Base-by-base conservation (phyloP, 441 rosid species). In the Manihot esculenta region DNA sequence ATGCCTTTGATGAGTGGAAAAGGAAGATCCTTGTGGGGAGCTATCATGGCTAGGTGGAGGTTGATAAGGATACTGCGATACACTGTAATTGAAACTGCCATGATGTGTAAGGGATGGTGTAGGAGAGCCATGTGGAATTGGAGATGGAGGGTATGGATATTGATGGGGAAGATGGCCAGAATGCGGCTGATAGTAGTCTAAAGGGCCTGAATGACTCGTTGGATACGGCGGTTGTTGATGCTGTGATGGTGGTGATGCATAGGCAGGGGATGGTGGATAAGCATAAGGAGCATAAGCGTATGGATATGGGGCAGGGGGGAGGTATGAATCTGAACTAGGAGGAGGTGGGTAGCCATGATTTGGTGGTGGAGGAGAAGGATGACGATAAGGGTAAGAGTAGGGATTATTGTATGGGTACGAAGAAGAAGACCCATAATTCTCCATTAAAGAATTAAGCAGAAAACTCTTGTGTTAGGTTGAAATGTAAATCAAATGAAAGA, bases 1-100 rank as follows among this genome's bases (percentile, higher is more conserved):
- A 64, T 83, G 94, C 69, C 90, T 77, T 38, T 71, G 83, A 68
- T 77, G 75, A 71, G 72, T 62, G 20, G 83, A 62, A 53, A 76
- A 80, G 53, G 76, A 71, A 0, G 83, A 72, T 38, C 56, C 72
- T 57, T 78, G 85, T 21, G 81, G 69, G 64, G 74, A 55, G 76
- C 77, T 68, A 50, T 87, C 89, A 55, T 72, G 78, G 21, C 64
- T 27, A 45, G 72, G 63, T 10, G 77, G 83, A 15, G 74, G 81
- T 13, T 17, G 75, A 59, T 47, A 47, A 42, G 64, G 72, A 71
- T 79, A 82, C 57, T 76, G 81, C 62, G 86, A 61, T 2, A 74
- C 72, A 71, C 70, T 79, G 68, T 86, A 78, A 12, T 74, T 84
- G 74, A 89, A 87, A 82, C 85, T 84, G 62, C 80, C 49, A 45